phyloP scores from a whole-genome alignment of 305 asterid species.

The Plantago lanceolata region DNA sequence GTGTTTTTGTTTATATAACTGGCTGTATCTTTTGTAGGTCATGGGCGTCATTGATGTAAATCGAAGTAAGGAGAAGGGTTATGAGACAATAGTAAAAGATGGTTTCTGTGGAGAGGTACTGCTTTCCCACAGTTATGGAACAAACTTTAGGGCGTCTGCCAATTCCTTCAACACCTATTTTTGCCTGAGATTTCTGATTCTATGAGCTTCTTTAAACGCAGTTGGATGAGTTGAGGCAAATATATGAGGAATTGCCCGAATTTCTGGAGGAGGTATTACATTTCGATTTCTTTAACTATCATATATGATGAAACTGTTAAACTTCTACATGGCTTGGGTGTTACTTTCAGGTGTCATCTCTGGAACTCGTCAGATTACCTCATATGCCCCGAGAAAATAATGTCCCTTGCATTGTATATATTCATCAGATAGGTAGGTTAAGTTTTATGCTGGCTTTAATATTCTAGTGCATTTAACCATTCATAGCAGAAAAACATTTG shows the following conservation, averaged over 20 bases:
- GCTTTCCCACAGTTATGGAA: constrained; percentile 22
- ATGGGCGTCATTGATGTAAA: constrained; percentile 79
- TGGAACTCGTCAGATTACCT: constrained; percentile 87
- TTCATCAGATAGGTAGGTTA: constrained; percentile 82
- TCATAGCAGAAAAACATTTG: constrained; percentile 10
- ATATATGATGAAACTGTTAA: constrained; percentile 23
- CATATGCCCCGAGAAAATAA: constrained; percentile 50
- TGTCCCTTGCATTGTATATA: constrained; percentile 73
- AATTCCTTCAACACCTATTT: constrained; percentile 15
- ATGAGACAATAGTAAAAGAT: constrained; percentile 82
- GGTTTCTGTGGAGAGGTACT: constrained; percentile 89
- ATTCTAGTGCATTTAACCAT: constrained; percentile 18
- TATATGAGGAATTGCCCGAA: constrained; percentile 91
- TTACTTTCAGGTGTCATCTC: constrained; percentile 64
- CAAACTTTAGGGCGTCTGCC: constrained; percentile 20
- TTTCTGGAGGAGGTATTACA: constrained; percentile 82
- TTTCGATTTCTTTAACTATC: constrained; percentile 26
- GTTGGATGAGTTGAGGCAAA: constrained; percentile 97
- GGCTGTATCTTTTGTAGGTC: constrained; percentile 44
- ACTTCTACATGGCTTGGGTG: constrained; percentile 22
- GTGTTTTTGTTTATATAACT: constrained; percentile 17
- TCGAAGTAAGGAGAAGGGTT: constrained; percentile 84
- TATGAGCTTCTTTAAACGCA: constrained; percentile 36
- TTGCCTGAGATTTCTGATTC: constrained; percentile 25
- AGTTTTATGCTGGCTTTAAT: constrained; percentile 21